Percentiles rank a stretch among this genome's conserved stretches.
Conservation (phyloP, 768 basidiomycete species). For the Phylloporus sp. region DNA sequence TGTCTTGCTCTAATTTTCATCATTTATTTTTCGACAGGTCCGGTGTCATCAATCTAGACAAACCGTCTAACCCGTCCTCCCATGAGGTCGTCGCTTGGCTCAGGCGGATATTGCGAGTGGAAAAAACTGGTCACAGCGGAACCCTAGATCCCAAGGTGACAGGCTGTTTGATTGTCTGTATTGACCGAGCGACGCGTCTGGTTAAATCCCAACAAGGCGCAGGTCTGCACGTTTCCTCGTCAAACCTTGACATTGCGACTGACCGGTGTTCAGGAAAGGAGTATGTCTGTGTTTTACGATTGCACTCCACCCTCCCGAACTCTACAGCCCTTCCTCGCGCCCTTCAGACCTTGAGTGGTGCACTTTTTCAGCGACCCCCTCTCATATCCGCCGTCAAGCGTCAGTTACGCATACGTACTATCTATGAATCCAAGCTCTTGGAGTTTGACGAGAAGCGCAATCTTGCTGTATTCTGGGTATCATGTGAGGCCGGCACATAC, state of each 20-base stretch:
- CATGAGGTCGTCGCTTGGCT: conserved; percentile 99
- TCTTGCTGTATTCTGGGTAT: conserved; percentile 97
- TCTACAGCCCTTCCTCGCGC: conserved; percentile 88
- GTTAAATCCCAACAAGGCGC: conserved; percentile 99
- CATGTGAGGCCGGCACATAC: conserved; percentile 96
- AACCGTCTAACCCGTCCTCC: conserved; percentile 97
- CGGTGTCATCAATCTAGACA: conserved; percentile 98
- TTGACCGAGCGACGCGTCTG: conserved; percentile 95
- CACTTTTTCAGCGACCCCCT: conserved; percentile 97
- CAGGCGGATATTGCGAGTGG: conserved; percentile 90
- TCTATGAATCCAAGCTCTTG: conserved; percentile 91
- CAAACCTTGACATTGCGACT: background rate
- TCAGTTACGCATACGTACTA: conserved; percentile 94
- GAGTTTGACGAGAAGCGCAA: conserved; percentile 98
- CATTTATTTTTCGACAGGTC: conserved; percentile 52
- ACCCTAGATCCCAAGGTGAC: conserved; percentile 99
- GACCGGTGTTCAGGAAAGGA: conserved; percentile 69
- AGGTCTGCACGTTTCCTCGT: conserved; percentile 47
- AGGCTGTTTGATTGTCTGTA: conserved; percentile 97
- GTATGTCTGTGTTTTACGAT: conserved; percentile 93
- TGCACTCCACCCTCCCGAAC: conserved; percentile 79
- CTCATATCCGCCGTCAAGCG: conserved; percentile 99
- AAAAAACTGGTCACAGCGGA: conserved; percentile 98
- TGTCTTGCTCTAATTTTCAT: background rate
- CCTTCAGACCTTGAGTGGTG: conserved; percentile 94